A percentile compares a stretch with the other conserved stretches of the same genome.
phyloP scores from a whole-genome alignment of 371 early-diverging fungal genomes.

The Mortierella sp. region DNA sequence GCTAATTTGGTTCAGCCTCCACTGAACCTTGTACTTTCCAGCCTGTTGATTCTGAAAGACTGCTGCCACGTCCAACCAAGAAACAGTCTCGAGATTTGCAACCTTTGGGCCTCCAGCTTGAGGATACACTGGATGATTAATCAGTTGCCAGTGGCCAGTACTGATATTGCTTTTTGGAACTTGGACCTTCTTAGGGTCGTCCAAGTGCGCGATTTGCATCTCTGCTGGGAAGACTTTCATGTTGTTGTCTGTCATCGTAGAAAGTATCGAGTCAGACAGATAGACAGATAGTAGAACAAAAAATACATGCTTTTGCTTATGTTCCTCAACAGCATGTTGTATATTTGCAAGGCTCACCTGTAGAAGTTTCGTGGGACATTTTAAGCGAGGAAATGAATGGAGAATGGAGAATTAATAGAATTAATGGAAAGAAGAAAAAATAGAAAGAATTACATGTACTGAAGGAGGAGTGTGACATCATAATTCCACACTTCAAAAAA shows the following conservation, averaged over 20 bases:
- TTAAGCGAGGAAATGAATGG: too few species aligned
- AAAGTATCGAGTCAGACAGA: not conserved
- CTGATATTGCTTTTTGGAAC: not conserved
- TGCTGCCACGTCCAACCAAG: conserved; percentile 27
- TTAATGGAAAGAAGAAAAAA: too few species aligned
- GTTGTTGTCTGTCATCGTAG: not conserved
- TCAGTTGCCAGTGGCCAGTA: conserved; percentile 5
- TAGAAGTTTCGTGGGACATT: too few species aligned
- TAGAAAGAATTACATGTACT: too few species aligned
- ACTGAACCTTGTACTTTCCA: conserved; percentile 20
- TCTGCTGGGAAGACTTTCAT: conserved; percentile 13
- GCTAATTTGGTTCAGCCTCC: conserved; percentile 11
- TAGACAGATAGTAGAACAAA: not conserved
- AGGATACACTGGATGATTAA: conserved; percentile 8
- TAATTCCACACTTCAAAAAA: too few species aligned
- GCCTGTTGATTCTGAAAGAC: not conserved
- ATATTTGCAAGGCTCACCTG: too few species aligned
- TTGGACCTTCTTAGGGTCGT: not conserved
- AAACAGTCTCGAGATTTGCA: conserved; percentile 11
- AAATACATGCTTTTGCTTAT: not conserved
- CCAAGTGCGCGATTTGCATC: conserved; percentile 20
- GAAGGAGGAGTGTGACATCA: too few species aligned
- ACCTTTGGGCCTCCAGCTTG: conserved; percentile 10
- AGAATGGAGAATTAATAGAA: too few species aligned
- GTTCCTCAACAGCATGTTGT: too few species aligned